phyloP scores from a whole-genome alignment of 345 rosid genomes.

The Ceriops zippeliana region DNA sequence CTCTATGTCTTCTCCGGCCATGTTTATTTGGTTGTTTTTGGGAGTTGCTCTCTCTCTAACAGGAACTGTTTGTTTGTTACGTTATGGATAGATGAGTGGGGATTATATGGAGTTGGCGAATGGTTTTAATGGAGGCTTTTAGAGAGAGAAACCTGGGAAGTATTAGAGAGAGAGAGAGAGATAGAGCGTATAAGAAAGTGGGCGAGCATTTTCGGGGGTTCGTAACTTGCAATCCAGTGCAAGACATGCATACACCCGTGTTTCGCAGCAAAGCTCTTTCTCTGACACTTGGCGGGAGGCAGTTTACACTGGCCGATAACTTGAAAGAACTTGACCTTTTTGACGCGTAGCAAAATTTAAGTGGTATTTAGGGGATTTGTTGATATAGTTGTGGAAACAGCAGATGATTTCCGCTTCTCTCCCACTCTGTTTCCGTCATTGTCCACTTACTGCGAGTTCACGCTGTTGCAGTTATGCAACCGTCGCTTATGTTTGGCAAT shows the following conservation, averaged over 20 bases:
- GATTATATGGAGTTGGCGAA: constrained; percentile 9
- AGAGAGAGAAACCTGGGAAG: not conserved
- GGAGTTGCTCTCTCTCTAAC: not conserved
- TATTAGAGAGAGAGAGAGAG: not conserved
- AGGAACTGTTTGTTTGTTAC: not conserved
- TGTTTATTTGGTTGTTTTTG: not conserved
- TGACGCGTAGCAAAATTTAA: not conserved
- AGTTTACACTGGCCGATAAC: too few relatives aligned
- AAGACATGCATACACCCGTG: not conserved
- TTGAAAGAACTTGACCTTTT: too few relatives aligned
- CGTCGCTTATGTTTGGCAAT: not conserved
- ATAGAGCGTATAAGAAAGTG: not conserved
- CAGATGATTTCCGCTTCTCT: not conserved
- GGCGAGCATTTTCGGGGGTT: not conserved
- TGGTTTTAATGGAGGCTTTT: constrained; percentile 2
- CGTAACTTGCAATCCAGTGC: not conserved
- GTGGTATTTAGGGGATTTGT: too few relatives aligned
- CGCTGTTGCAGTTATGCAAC: not conserved
- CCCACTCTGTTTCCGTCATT: not conserved
- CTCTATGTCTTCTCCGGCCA: constrained; percentile 37
- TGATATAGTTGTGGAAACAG: not conserved
- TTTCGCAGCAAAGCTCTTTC: not conserved
- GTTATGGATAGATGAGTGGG: not conserved
- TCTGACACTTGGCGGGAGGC: not conserved
- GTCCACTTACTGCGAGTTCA: not conserved